A percentile compares a stretch with the other conserved stretches of the same genome.
Conservation (phyloP, 2,329 filamentous ascomycete genomes). For the Fusarium austroafricanum region DNA sequence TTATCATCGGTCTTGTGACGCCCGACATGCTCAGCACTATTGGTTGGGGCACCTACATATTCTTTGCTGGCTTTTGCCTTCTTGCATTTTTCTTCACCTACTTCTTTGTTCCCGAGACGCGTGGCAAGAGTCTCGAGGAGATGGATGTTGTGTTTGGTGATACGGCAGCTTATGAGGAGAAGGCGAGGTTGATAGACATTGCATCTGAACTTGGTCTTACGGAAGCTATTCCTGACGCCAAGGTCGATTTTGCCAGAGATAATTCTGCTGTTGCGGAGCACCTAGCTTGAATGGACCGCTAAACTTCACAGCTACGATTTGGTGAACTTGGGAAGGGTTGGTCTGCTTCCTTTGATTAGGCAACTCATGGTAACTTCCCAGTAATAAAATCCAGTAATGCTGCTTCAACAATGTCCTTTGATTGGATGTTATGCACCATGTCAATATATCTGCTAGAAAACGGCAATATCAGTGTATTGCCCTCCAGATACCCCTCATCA, state of each 20-base stretch:
- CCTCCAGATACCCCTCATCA: not conserved
- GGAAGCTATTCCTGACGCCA: not conserved
- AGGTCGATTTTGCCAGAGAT: not conserved
- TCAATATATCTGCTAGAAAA: not conserved
- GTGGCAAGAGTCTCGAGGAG: constrained; percentile 65
- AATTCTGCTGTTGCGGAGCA: not conserved
- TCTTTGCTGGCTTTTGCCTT: constrained; percentile 68
- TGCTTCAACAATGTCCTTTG: not conserved
- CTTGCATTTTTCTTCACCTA: constrained; percentile 62
- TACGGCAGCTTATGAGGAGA: not conserved
- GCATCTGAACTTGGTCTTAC: not conserved
- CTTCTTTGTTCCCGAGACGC: constrained; percentile 69
- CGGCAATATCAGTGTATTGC: not conserved
- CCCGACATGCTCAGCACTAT: constrained; percentile 64
- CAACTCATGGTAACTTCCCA: not conserved
- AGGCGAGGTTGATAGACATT: not conserved
- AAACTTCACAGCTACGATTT: no score
- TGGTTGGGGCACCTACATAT: constrained; percentile 66
- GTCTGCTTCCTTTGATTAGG: no score
- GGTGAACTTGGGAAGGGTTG: no score
- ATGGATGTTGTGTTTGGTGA: constrained; percentile 62
- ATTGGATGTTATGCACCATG: not conserved
- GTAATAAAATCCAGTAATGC: not conserved
- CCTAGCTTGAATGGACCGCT: not conserved
- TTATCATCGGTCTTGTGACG: constrained; percentile 52